These are phyloP conservation scores for Penicillium polonicum DNA, from an alignment of 2,329 filamentous ascomycete genomes.

Conservation along the genomic window DNA sequence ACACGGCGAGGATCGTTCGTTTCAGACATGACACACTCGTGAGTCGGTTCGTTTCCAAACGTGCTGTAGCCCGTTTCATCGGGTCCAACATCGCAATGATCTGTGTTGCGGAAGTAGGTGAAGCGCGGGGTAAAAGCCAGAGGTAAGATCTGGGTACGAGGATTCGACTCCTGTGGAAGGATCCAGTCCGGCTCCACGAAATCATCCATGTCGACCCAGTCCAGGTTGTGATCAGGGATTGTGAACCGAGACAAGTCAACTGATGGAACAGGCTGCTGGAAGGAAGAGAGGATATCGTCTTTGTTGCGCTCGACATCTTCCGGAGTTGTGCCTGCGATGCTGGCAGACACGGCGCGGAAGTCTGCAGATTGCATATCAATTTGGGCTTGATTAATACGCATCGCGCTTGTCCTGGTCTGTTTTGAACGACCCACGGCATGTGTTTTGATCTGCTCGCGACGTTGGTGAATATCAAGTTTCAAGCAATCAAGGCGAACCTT, in stretches of 20 bases:
- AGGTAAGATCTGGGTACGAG: constrained; percentile 90
- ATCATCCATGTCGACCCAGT: constrained; percentile 99
- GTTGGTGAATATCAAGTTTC: constrained; percentile 93
- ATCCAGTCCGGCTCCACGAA: constrained; percentile 99
- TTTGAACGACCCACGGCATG: constrained; percentile 73
- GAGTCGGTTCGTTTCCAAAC: constrained; percentile 90
- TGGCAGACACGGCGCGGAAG: constrained; percentile 88
- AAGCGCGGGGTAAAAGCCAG: constrained; percentile 90
- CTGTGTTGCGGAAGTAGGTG: constrained; percentile 95
- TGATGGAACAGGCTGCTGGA: constrained; percentile 52
- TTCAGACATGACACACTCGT: constrained; percentile 91
- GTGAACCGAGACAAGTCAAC: constrained; percentile 80
- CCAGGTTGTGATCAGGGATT: constrained; percentile 91
- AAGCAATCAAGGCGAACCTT: constrained; percentile 96
- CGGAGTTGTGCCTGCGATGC: constrained; percentile 74
- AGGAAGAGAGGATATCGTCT: constrained; percentile 60
- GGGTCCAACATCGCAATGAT: constrained; percentile 73
- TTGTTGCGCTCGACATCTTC: constrained; percentile 65
- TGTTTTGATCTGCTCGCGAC: constrained; percentile 86
- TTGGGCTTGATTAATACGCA: constrained; percentile 94
- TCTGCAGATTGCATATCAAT: constrained; percentile 89
- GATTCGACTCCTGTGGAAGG: constrained; percentile 81
- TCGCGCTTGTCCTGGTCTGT: constrained; percentile 79
- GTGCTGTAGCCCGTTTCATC: constrained; percentile 80
- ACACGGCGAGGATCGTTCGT: constrained; percentile 86